Conservation (phyloP, 129 eudicot species). For the Lonicera japonica region DNA sequence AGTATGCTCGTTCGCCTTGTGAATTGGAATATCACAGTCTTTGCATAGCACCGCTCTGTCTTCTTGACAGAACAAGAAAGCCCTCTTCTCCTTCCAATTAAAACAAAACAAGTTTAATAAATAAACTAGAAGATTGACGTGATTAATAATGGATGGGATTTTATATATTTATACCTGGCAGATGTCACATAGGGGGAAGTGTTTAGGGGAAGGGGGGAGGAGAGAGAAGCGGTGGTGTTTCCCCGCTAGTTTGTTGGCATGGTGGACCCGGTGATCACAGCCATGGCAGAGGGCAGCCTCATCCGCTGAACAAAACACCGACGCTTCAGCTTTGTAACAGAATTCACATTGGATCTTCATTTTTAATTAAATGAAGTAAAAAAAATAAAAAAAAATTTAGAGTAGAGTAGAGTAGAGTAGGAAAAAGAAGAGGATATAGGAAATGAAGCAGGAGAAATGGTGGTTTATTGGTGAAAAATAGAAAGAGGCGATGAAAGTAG, state of each 20-base stretch:
- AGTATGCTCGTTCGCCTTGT: conserved; percentile 63
- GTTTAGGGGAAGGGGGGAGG: conserved; percentile 54
- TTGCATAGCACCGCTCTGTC: conserved; percentile 67
- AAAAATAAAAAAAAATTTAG: no score
- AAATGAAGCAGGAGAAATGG: no score
- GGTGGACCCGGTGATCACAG: conserved; percentile 91
- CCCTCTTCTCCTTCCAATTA: conserved; percentile 44
- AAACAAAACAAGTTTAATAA: background rate
- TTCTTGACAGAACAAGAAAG: conserved; percentile 67
- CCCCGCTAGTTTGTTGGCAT: conserved; percentile 88
- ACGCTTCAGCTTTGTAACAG: conserved; percentile 58
- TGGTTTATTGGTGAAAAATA: no score
- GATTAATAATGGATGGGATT: no score
- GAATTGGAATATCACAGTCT: conserved; percentile 66
- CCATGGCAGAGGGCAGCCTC: conserved; percentile 83
- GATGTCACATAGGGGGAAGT: conserved; percentile 54
- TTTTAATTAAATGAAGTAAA: no score
- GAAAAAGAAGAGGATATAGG: no score
- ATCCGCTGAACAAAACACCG: conserved; percentile 70
- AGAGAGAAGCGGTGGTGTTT: conserved; percentile 88
- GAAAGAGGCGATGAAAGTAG: no score
- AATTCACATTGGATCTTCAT: conserved; percentile 97
- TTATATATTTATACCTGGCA: conserved; percentile 35
- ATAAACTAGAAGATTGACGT: background rate
- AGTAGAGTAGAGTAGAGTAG: no score